These are phyloP conservation scores for Skeletonema grethae DNA, from an alignment of 108 stramenopile genomes.

Conservation along the genomic window DNA sequence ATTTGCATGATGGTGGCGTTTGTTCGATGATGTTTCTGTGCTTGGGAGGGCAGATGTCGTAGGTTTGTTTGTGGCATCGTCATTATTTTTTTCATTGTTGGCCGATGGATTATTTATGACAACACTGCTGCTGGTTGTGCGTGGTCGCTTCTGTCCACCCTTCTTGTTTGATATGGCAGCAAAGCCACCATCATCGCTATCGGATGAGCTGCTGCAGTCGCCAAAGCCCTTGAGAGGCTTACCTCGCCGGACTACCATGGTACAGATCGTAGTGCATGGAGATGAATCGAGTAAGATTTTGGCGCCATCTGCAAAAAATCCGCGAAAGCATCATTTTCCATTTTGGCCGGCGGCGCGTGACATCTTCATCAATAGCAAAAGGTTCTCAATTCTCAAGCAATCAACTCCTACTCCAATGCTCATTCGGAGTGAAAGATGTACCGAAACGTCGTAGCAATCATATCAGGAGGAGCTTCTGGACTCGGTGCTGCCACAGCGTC, in stretches of 20 bases:
- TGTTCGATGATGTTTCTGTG: constrained; percentile 28
- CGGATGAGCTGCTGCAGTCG: constrained; percentile 23
- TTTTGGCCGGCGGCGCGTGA: no score
- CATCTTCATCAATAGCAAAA: no score
- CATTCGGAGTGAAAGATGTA: not conserved
- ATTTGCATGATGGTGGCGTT: constrained; percentile 47
- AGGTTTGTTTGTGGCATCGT: not conserved
- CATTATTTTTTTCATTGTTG: constrained; percentile 3
- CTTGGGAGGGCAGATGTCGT: not conserved
- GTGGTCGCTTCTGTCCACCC: not conserved
- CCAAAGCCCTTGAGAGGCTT: constrained; percentile 37
- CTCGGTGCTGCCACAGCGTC: constrained; percentile 90
- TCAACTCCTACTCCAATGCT: no score
- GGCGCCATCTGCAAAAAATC: no score
- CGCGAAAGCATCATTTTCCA: no score
- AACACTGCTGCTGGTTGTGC: not conserved
- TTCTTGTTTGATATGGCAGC: constrained; percentile 32
- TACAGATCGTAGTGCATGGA: not conserved
- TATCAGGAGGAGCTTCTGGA: constrained; percentile 92
- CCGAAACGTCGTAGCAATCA: constrained; percentile 52
- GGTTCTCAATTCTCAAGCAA: no score
- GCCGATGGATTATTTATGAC: constrained; percentile 1
- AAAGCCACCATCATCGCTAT: constrained; percentile 39
- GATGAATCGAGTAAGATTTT: no score
- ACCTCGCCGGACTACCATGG: constrained; percentile 11